Evolutionary conservation across 192 early-diverging fungal genomes (phyloP), one percentile per base, ranked within the genome.

Genomic region (Coemansia sp.): DNA sequence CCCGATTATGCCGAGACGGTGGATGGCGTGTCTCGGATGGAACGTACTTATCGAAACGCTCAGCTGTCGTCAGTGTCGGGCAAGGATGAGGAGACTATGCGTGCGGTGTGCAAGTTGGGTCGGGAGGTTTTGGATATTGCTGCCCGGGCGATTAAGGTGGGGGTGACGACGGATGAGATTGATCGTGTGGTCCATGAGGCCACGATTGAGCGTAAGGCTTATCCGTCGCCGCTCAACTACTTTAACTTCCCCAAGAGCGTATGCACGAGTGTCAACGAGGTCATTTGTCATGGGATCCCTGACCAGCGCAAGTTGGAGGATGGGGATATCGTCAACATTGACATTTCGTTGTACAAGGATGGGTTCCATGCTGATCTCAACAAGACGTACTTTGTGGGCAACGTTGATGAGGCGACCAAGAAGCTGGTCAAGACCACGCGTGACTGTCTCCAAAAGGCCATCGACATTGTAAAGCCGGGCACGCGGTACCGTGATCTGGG

Each of bases 241-340:
- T 86, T 88, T 65, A 62, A 81, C 27, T 99, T 96, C 68, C 94
- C 94, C 12, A 98, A 98, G 71, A 94, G 92, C 29, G 82, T 85
- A 62, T 99, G 96, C 77, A 94, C 86, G 3, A 82, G 80, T 22
- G 80, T 90, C 33, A 90, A 90, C 62, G 86, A 90, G 67, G 93
- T 95, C 16, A 91, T 99, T 50, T 99, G 96, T 66, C 96, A 99
- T 55, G 94, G 92, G 38, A 92, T 99, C 43, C 96, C 96, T 12
- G 96, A 99, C 77, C 80, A 83, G 50, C 92, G 94, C 53, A 80
- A 82, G 31, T 74, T 99, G 10, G 75, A 85, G 60, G 92, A 99
- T 51, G 96, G 96, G 27, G 96, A 99, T 66, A 92, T 99, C 49
- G 45, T 92, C 53, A 99, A 99, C 65, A 64, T 99, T 36, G 96